Percentiles rank a stretch among this genome's conserved stretches.
Conservation (phyloP, 2,329 filamentous ascomycete species). For the Volutella citrinella region DNA sequence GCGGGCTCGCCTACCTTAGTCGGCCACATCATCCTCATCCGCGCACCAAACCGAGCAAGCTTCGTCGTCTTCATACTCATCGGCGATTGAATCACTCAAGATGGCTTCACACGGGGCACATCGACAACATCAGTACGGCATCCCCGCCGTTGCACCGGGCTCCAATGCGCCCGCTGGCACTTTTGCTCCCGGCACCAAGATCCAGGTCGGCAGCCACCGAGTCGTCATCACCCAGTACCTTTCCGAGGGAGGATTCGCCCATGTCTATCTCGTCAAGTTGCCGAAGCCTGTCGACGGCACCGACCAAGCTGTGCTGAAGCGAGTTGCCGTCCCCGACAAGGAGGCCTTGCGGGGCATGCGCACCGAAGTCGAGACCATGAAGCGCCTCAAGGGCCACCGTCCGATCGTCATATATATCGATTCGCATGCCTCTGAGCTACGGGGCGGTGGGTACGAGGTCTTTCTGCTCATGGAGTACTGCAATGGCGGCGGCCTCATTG, state of each 20-base stretch:
- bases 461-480: conserved; percentile 99
- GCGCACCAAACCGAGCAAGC: not conserved
- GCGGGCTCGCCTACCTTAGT: conserved; percentile 17
- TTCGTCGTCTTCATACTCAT: not conserved
- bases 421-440: conserved; percentile 92
- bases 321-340: conserved; percentile 95
- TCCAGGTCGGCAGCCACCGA: conserved; percentile 88
- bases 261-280: conserved; percentile 94
- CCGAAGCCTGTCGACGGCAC: conserved; percentile 73
- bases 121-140: no score
- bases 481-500: conserved; percentile 89
- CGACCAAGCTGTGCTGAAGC: conserved; percentile 83
- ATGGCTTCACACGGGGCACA: conserved; percentile 39
- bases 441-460: conserved; percentile 92
- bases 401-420: conserved; percentile 98
- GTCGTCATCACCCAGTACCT: conserved; percentile 96
- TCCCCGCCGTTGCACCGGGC: conserved; percentile 38
- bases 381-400: conserved; percentile 93
- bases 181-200: conserved; percentile 91
- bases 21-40: conserved; percentile 7
- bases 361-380: conserved; percentile 99
- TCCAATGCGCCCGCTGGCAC: conserved; percentile 69
- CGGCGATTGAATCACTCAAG: conserved; percentile 6
- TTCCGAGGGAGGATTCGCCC: conserved; percentile 95
- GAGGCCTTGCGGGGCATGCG: conserved; percentile 92